phyloP scores from a whole-genome alignment of 2,329 filamentous ascomycete species.

The Neofusicoccum parvum region DNA sequence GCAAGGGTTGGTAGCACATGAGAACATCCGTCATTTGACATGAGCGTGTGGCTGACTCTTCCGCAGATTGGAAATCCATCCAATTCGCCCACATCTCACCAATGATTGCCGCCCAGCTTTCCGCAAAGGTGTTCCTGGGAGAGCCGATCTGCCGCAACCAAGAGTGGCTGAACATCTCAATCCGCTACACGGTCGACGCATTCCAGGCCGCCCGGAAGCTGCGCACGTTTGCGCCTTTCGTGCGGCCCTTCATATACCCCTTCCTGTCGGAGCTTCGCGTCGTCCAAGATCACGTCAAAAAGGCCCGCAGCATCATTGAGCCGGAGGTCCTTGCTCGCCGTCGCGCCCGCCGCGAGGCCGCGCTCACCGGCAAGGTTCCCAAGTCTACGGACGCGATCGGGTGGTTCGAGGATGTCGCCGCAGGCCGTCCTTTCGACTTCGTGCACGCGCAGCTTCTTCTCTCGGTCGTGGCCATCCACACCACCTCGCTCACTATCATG shows the following conservation, averaged over 20 bases:
- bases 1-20: background rate
- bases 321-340: slow-evolving; percentile 37
- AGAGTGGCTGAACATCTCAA: slow-evolving; percentile 41
- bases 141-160: slow-evolving; percentile 39
- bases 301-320: slow-evolving; percentile 37
- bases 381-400: slow-evolving; percentile 30
- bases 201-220: slow-evolving; percentile 36
- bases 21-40: too few species aligned
- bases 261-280: slow-evolving; percentile 33
- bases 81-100: slow-evolving; percentile 38
- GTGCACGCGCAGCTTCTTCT: slow-evolving; percentile 22
- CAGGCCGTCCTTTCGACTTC: slow-evolving; percentile 24
- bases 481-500: slow-evolving; percentile 29
- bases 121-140: slow-evolving; percentile 41
- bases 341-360: slow-evolving; percentile 2
- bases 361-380: slow-evolving; percentile 24
- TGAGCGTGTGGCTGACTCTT: background rate
- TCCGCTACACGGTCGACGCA: slow-evolving; percentile 39
- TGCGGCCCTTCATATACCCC: slow-evolving; percentile 38
- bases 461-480: slow-evolving; percentile 26
- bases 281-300: slow-evolving; percentile 34
- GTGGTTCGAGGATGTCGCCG: slow-evolving; percentile 27
- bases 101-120: slow-evolving; percentile 39
- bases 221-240: slow-evolving; percentile 36
- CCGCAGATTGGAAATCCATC: slow-evolving; percentile 24